These are phyloP conservation scores for Tolypocladium sp. DNA, from an alignment of 2,329 filamentous ascomycete genomes.

Conservation along the genomic window DNA sequence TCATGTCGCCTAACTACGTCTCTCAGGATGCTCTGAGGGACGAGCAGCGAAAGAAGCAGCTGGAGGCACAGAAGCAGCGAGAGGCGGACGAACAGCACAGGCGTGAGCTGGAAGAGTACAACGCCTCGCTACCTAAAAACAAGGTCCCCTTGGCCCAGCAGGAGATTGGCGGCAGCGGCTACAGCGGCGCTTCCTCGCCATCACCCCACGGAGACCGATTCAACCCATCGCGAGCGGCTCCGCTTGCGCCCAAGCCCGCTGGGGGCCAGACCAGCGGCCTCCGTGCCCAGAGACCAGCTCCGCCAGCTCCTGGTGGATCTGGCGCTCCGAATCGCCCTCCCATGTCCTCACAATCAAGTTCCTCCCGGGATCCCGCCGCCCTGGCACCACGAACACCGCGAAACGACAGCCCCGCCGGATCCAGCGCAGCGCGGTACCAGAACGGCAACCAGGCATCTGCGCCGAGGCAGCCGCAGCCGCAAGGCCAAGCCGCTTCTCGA, in stretches of 20 bases:
- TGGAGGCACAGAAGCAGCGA: conserved; percentile 46
- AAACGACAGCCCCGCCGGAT: conserved; percentile 35
- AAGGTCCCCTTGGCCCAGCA: conserved; percentile 78
- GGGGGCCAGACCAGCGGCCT: conserved; percentile 47
- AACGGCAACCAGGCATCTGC: conserved; percentile 43
- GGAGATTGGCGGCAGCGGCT: conserved; percentile 70
- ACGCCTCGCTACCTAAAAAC: conserved; percentile 76
- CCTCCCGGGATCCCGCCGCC: conserved; percentile 29
- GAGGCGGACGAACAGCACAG: conserved; percentile 59
- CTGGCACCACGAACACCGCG: conserved; percentile 37
- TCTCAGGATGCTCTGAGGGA: conserved; percentile 41
- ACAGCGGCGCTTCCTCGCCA: conserved; percentile 32
- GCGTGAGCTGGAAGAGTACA: conserved; percentile 78
- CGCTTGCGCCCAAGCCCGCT: conserved; percentile 59
- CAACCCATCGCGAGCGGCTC: conserved; percentile 77
- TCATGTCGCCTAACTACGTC: conserved; percentile 43
- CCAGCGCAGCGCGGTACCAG: conserved; percentile 48
- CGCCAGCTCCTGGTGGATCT: conserved; percentile 50
- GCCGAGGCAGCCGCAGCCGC: conserved; percentile 35
- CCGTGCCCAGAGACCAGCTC: conserved; percentile 72
- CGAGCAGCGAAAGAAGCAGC: conserved; percentile 53
- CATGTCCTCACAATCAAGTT: conserved; percentile 40
- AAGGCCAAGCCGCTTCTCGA: conserved; percentile 34
- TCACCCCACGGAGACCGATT: conserved; percentile 56
- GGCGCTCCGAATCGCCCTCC: conserved; percentile 33